Base-by-base conservation (phyloP, 2,329 filamentous ascomycete species). In the Epichloe brachyelytri region DNA sequence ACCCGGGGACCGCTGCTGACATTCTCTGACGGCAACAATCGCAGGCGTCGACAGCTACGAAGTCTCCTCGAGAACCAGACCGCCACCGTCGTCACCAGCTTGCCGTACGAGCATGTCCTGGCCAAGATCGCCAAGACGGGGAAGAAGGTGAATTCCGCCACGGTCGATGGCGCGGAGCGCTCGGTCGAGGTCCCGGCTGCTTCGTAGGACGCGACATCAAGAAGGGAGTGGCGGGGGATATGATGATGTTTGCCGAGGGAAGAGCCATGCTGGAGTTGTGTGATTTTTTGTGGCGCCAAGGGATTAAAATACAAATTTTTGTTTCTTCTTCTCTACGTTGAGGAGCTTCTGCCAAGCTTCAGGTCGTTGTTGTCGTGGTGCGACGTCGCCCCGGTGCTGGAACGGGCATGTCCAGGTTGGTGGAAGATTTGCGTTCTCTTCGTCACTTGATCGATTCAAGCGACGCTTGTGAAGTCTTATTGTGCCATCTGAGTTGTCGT, bases 91-190 rank as follows among this genome's bases (percentile, higher is more conserved):
- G 74, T 85, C 59, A 81, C 89, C 56, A 74, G 70, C 51, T 76
- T 94, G 56, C 74, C 79, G 53, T 95, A 91, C 73, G 81, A 88
- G 58, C 87, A 81, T 46, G 87, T 95, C 53, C 80, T 95, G 54
- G 77, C 79, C 65, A 94, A 87, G 67, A 95, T 96, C 68, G 83
- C 85, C 77, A 95, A 95, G 82, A 95, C 90, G 12, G 90, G 90
- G 63, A 96, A 96, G 80, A 85, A 85, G 63, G 83, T 96, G 65
- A 94, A 86, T 70, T 82, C 77, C 30, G 86, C 78, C 59, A 79
- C 82, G 73, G 83, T 77, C 22, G 85, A 90, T 64, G 86, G 85
- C 50, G 74, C 78, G 53, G 64, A 66, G 52, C 70, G 71, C 66
- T 75, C 75, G 54, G 66, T 80, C 55, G 73, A 73, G 61, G 60